Evolutionary conservation across 176 grass and related monocot species (phyloP).

Genomic region (Hyparrhenia diplandra): DNA sequence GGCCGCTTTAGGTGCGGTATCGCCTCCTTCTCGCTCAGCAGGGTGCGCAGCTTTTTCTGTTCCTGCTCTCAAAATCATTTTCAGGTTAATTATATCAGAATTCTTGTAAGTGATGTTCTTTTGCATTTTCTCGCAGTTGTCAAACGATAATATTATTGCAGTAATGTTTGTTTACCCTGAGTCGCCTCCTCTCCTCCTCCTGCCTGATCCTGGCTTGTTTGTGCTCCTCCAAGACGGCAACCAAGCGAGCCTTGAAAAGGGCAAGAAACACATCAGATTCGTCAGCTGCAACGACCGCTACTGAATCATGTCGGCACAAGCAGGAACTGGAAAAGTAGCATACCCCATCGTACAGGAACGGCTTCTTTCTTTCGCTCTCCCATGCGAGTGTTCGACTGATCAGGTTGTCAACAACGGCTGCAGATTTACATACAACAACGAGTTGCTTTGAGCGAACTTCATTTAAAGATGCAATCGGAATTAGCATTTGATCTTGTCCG

Average conservation of each 20-base stretch:
- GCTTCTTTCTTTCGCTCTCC: conserved; percentile 58
- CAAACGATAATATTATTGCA: neutral
- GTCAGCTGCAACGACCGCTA: neutral
- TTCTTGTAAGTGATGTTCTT: neutral
- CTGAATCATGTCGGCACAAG: neutral
- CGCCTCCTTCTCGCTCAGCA: conserved; percentile 56
- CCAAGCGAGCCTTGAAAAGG: conserved; percentile 16
- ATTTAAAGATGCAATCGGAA: neutral
- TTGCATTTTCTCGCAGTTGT: neutral
- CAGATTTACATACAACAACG: neutral
- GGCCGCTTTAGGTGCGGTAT: conserved; percentile 50
- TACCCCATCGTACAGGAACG: conserved; percentile 57
- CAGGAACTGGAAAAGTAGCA: neutral
- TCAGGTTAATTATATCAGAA: neutral
- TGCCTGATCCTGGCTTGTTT: conserved; percentile 44
- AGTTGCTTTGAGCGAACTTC: neutral
- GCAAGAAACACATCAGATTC: neutral
- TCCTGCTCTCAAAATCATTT: conserved; percentile 26
- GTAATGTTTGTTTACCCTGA: conserved; percentile 28
- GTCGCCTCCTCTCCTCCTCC: conserved; percentile 45
- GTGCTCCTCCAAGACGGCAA: conserved; percentile 60
- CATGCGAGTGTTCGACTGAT: conserved; percentile 44
- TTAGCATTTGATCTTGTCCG: neutral
- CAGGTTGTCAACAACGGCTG: conserved; percentile 57
- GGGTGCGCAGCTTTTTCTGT: conserved; percentile 59